These are phyloP conservation scores for Chlorella sorokiniana DNA, from an alignment of 139 green algal genomes.

Conservation along the genomic window DNA sequence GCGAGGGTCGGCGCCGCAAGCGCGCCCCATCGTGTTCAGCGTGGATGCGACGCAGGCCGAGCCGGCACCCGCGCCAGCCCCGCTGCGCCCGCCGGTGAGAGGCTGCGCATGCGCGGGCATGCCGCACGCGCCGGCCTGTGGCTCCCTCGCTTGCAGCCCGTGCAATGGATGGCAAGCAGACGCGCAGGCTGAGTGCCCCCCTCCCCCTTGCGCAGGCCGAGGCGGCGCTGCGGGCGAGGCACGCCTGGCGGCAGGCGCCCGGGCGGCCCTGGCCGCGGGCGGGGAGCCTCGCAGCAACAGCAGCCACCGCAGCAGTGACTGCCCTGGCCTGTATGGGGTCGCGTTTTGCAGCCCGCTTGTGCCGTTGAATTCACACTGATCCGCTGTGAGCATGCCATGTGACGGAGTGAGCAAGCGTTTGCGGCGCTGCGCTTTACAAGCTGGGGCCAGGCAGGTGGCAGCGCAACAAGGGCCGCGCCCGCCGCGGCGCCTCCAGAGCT, in stretches of 20 bases:
- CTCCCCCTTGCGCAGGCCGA: background rate
- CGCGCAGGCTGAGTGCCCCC: background rate
- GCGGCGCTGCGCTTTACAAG: too few relatives aligned
- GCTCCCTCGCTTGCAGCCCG: too few relatives aligned
- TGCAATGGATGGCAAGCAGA: too few relatives aligned
- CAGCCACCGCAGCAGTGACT: constrained; percentile 19
- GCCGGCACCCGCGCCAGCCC: background rate
- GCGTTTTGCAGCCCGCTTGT: background rate
- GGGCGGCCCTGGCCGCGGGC: background rate
- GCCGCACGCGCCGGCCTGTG: too few relatives aligned
- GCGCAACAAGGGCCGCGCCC: too few relatives aligned
- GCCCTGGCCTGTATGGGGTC: background rate
- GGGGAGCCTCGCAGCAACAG: background rate
- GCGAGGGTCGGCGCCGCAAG: constrained; percentile 26
- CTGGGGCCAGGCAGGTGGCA: too few relatives aligned
- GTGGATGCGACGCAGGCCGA: background rate
- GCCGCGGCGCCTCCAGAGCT: too few relatives aligned
- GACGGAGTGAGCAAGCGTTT: too few relatives aligned
- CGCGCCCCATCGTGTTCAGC: constrained; percentile 23
- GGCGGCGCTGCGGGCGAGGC: background rate
- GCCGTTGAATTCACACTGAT: too few relatives aligned
- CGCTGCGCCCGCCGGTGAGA: background rate
- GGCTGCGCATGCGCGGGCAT: too few relatives aligned
- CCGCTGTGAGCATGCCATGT: too few relatives aligned
- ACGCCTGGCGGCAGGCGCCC: background rate